Evolutionary conservation across 176 grass and related monocot species (phyloP), one percentile per base, ranked within the genome.

Genomic region (Oropetium thomaeum): DNA sequence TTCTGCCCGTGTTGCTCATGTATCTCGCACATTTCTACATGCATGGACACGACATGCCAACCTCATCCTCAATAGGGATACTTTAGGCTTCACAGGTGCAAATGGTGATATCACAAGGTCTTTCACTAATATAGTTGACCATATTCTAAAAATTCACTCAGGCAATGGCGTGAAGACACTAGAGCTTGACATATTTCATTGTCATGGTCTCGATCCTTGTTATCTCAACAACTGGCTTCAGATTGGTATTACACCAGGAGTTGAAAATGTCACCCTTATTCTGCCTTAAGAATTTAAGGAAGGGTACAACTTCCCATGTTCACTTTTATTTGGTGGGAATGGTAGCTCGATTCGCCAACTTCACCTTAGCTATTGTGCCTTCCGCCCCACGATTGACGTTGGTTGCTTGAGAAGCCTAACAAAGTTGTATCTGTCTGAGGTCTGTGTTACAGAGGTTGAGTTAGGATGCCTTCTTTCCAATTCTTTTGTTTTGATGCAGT

Each of bases 251-350:
- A 69, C 25, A 69, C 65, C 41, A 47, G 16, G 26, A 10, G 19
- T 17, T 19, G 40, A 69, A 69, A 47, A 8, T 47, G 1, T 69
- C 15, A 47, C 15, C 15, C 15, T 69, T 19, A 0, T 0, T 19
- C 2, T 71, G 31, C 47, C 69, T 54, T 14, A 1, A 25, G 13
- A 35, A 25, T 37, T 25, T 1, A 13, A 25, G 30, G 19, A 71
- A 15, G 20, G 1, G 6, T 71, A 53, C 69, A 53, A 1, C 69
- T 71, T 71, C 20, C 69, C 48, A 1, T 71, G 69, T 47, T 54
- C 69, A 25, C 47, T 71, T 71, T 71, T 71, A 37, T 71, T 71
- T 71, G 69, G 69, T 53, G 19, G 10, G 11, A 71, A 71, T 35
- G 47, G 69, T 53, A 71, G 22, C 20, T 53, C 7, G 11, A 71